Percentiles rank a stretch among this genome's conserved stretches.
Evolutionary conservation across 768 basidiomycete species (phyloP).

Genomic region (Tephrocybe sp.): DNA sequence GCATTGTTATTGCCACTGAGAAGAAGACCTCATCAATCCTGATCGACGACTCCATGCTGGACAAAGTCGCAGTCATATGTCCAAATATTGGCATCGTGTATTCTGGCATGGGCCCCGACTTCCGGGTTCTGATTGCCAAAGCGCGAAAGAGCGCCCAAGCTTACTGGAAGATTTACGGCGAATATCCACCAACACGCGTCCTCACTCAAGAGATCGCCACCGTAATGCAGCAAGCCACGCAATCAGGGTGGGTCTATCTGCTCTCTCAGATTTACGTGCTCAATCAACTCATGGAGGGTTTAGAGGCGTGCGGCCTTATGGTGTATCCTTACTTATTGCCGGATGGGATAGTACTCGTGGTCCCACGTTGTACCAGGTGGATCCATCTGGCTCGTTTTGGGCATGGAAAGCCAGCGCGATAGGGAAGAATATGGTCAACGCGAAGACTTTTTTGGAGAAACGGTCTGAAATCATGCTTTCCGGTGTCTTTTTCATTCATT

Average conservation of each 20-base stretch:
- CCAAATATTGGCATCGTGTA: constrained; percentile 99
- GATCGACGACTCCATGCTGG: constrained; percentile 96
- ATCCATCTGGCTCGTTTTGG: constrained; percentile 99
- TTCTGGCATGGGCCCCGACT: constrained; percentile 99
- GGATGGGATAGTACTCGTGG: constrained; percentile 96
- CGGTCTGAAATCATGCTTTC: constrained; percentile 41
- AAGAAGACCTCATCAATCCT: constrained; percentile 98
- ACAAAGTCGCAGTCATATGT: constrained; percentile 95
- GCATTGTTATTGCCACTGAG: constrained; percentile 98
- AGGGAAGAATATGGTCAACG: constrained; percentile 99
- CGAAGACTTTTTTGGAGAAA: constrained; percentile 99
- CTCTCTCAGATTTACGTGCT: constrained; percentile 11
- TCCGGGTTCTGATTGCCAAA: constrained; percentile 88
- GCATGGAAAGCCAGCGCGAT: constrained; percentile 99
- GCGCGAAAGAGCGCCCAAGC: constrained; percentile 97
- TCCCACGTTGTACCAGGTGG: constrained; percentile 96
- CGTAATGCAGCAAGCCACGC: constrained; percentile 98
- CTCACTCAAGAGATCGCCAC: constrained; percentile 97
- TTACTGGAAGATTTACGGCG: constrained; percentile 99
- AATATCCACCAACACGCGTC: constrained; percentile 95
- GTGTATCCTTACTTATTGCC: constrained; percentile 94
- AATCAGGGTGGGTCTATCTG: constrained; percentile 76
- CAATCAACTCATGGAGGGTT: constrained; percentile 27
- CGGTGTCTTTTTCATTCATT: constrained; percentile 12
- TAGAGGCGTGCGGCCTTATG: constrained; percentile 98